Evolutionary conservation across 257 asterid species (phyloP).

Genomic region (Capsicum rhomboideum): DNA sequence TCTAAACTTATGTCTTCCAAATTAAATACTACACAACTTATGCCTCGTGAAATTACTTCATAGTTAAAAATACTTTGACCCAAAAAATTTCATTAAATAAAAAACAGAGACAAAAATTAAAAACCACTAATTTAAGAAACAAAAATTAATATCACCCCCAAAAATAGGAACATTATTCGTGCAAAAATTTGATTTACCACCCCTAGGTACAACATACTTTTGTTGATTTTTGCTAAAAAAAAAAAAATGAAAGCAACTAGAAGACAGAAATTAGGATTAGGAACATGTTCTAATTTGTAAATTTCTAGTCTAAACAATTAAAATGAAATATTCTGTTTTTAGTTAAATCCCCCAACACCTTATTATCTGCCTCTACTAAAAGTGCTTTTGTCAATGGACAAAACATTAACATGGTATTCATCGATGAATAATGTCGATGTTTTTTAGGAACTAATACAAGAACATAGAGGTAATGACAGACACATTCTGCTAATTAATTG

Average conservation of each 20-base stretch:
- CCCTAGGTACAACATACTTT: too few relatives aligned
- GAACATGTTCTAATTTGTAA: conserved; percentile 14
- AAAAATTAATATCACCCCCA: too few relatives aligned
- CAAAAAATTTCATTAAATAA: too few relatives aligned
- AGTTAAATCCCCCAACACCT: neutral
- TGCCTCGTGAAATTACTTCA: too few relatives aligned
- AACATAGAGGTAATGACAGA: conserved; percentile 26
- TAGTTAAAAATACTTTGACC: too few relatives aligned
- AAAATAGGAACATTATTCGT: too few relatives aligned
- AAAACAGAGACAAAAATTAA: too few relatives aligned
- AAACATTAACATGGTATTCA: conserved; percentile 41
- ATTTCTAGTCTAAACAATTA: conserved; percentile 10
- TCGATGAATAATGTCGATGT: conserved; percentile 46
- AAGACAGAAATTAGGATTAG: conserved; percentile 36
- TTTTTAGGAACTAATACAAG: conserved; percentile 25
- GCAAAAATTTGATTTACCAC: too few relatives aligned
- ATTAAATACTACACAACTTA: too few relatives aligned
- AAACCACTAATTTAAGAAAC: too few relatives aligned
- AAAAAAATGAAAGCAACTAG: conserved; percentile 31
- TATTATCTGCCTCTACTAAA: neutral
- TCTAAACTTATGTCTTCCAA: too few relatives aligned
- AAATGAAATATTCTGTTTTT: neutral
- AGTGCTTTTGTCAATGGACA: conserved; percentile 14
- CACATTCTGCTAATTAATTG: conserved; percentile 3
- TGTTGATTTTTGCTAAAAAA: too few relatives aligned